Conservation (phyloP, 192 early-diverging fungal genomes). For the Rhizophagus clarus region DNA sequence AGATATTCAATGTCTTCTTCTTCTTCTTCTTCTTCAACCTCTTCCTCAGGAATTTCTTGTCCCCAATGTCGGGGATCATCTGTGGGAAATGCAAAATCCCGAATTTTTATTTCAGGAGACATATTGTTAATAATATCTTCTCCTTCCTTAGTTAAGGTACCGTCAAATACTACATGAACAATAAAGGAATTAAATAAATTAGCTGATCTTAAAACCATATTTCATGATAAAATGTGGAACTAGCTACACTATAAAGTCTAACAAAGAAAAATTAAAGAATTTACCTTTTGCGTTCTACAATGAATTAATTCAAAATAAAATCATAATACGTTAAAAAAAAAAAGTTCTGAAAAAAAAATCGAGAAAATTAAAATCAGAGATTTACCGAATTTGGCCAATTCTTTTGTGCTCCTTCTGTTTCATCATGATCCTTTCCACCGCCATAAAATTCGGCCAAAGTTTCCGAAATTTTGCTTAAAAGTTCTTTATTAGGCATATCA, state of each 20-base stretch:
- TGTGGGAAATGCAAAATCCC: constrained; percentile 22
- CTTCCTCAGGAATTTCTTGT: constrained; percentile 7
- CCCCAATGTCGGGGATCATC: constrained; percentile 33
- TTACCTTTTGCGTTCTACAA: not conserved
- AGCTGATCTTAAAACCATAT: no score
- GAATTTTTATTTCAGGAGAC: constrained; percentile 25
- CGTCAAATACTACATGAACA: not conserved
- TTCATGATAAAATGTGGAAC: no score
- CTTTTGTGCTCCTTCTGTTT: not conserved
- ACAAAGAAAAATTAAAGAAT: no score
- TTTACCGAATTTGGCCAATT: not conserved
- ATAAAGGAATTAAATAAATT: not conserved
- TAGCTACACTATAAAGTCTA: no score
- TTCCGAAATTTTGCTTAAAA: not conserved
- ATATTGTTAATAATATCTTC: not conserved
- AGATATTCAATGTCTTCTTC: constrained; percentile 44
- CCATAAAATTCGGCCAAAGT: constrained; percentile 1
- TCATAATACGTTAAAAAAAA: not conserved
- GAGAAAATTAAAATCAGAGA: not conserved
- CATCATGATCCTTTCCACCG: not conserved
- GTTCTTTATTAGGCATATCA: not conserved
- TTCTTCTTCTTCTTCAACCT: constrained; percentile 34
- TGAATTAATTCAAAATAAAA: not conserved
- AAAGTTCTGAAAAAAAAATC: no score
- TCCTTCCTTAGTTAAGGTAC: not conserved